These are phyloP conservation scores for Alternaria sp. DNA, from an alignment of 2,329 filamentous ascomycete species.

Conservation along the genomic window DNA sequence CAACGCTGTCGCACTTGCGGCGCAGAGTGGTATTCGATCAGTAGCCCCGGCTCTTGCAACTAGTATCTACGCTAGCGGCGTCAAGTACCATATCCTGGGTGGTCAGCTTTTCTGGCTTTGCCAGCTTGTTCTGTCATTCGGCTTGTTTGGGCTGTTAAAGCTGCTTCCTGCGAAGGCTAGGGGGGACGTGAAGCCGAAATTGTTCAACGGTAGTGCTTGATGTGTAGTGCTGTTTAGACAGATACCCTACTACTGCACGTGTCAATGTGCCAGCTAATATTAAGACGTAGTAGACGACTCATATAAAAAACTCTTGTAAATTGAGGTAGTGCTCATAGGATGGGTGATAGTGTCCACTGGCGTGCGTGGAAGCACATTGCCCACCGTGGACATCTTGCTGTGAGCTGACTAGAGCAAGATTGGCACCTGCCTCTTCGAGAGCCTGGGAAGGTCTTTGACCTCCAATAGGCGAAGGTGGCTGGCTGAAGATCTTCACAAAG, in stretches of 20 bases:
- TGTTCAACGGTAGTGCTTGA: background rate
- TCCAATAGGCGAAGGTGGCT: background rate
- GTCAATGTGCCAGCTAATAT: no score
- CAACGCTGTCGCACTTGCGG: slow-evolving; percentile 71
- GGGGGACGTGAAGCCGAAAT: slow-evolving; percentile 11
- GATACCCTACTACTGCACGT: no score
- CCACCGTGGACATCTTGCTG: background rate
- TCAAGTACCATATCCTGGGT: slow-evolving; percentile 64
- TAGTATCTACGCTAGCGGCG: slow-evolving; percentile 71
- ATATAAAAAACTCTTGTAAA: no score
- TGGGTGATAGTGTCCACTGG: background rate
- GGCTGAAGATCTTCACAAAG: background rate
- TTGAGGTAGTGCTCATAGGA: no score
- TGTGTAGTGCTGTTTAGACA: background rate
- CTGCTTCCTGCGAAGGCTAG: slow-evolving; percentile 34
- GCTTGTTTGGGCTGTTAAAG: slow-evolving; percentile 21
- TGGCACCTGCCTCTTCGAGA: background rate
- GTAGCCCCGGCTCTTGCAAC: slow-evolving; percentile 71
- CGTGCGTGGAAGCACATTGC: background rate
- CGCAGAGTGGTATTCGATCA: slow-evolving; percentile 66
- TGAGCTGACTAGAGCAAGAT: background rate
- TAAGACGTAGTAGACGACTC: no score
- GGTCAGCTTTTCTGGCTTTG: slow-evolving; percentile 73
- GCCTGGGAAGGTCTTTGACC: background rate
- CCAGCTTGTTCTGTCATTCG: slow-evolving; percentile 48